Evolutionary conservation across 768 basidiomycete species (phyloP).

Genomic region (Tephrocybe sp.): DNA sequence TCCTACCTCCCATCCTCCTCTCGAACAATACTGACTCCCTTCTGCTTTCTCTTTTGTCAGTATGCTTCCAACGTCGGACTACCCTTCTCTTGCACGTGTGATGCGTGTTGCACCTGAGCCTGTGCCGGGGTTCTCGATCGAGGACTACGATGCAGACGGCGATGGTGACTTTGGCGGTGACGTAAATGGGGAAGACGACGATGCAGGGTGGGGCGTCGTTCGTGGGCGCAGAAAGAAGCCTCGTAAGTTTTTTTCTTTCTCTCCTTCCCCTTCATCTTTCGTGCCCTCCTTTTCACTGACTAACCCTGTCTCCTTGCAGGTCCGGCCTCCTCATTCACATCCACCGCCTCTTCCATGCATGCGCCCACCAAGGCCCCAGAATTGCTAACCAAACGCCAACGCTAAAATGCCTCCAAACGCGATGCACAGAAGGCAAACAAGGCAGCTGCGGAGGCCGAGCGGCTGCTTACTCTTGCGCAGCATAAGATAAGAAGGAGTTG

Average conservation of each 20-base stretch:
- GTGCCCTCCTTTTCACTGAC: no score
- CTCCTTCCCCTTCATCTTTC: not conserved
- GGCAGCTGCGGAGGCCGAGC: slow-evolving; percentile 55
- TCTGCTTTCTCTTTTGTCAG: slow-evolving; percentile 36
- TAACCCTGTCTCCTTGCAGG: slow-evolving; percentile 6
- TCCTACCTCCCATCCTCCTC: slow-evolving; percentile 10
- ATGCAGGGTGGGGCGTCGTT: slow-evolving; percentile 82
- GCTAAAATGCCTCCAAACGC: slow-evolving; percentile 63
- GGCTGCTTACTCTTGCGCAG: slow-evolving; percentile 49
- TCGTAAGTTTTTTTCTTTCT: slow-evolving; percentile 36
- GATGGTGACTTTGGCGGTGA: slow-evolving; percentile 34
- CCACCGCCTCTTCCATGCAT: slow-evolving; percentile 3
- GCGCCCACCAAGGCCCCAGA: slow-evolving; percentile 35
- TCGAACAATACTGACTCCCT: slow-evolving; percentile 5
- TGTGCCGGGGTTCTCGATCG: slow-evolving; percentile 70
- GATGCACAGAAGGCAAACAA: slow-evolving; percentile 53
- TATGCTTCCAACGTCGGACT: slow-evolving; percentile 62
- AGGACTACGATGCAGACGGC: slow-evolving; percentile 71
- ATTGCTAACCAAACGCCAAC: slow-evolving; percentile 63
- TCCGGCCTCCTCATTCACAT: slow-evolving; percentile 11
- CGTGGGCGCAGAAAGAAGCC: slow-evolving; percentile 49
- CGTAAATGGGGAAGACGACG: slow-evolving; percentile 60
- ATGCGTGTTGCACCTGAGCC: slow-evolving; percentile 68
- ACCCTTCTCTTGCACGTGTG: slow-evolving; percentile 58
- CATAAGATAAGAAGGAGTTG: slow-evolving; percentile 63